Evolutionary conservation across 306 rosid genomes (phyloP), one percentile per base, ranked within the genome.

Genomic region (Pachyrhizus erosus): DNA sequence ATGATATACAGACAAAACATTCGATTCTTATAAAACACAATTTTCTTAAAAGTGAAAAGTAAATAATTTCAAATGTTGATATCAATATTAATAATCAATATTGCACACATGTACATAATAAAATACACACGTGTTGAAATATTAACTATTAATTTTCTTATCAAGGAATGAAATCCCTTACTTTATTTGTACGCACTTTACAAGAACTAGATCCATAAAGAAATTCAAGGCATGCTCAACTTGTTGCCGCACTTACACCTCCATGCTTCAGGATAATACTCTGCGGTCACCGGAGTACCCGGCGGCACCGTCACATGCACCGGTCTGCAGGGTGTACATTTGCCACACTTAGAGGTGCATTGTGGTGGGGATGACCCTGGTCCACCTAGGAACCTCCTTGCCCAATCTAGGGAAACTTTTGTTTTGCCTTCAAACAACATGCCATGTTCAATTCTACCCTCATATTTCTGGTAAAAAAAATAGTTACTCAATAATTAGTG

Each of bases 261-360:
- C 99, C 99, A 96, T 15, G 97, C 98, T 81, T 93, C 97, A 0
- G 98, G 98, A 79, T 93, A 96, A 74, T 96, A 93, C 86, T 96
- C 99, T 0, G 97, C 84, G 0, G 91, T 91, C 77, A 93, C 96
- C 45, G 99, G 99, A 3, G 89, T 91, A 18, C 98, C 98, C 0
- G 98, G 99, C 0, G 96, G 96, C 88, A 96, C 96, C 0, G 93
- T 82, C 81, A 96, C 98, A n/a, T 91, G 99, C 7, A 96, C 97
- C 5, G 99, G 91, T 70, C 66, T 81, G 73, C 99, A 96, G 0
- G 99, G 99, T 8, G 77, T 91, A 82, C 99, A 96, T 0, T 42
- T 90, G 66, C 93, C 93, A 13, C 99, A 96, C 83, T 96, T 96
- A 72, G 87, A 77, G 23, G 68, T 62, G 84, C 99, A 96, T 1